These are phyloP conservation scores for Xylaria cubensis DNA, from an alignment of 495 filamentous ascomycete genomes.

Conservation along the genomic window DNA sequence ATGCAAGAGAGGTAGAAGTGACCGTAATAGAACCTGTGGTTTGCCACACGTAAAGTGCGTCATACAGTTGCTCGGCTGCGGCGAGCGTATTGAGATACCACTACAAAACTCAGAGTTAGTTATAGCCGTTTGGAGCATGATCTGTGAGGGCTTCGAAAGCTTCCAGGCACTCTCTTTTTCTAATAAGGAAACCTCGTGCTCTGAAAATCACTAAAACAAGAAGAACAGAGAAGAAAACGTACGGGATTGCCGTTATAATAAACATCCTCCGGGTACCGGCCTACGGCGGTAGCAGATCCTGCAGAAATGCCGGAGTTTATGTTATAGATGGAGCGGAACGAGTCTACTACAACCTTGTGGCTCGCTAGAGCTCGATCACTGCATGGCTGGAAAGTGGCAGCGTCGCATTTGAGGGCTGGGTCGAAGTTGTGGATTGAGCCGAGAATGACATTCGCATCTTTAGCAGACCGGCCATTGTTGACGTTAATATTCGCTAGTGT, in stretches of 20 bases:
- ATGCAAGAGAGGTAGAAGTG: constrained; percentile 59
- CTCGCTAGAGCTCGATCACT: constrained; percentile 67
- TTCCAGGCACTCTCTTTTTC: background rate
- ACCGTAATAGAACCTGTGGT: constrained; percentile 58
- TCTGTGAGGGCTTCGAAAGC: background rate
- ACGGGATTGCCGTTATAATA: constrained; percentile 70
- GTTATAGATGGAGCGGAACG: constrained; percentile 66
- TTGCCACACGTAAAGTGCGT: constrained; percentile 67
- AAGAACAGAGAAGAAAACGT: background rate
- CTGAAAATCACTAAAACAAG: too few species aligned
- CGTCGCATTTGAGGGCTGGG: constrained; percentile 62
- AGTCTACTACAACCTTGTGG: constrained; percentile 68
- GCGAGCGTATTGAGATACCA: constrained; percentile 72
- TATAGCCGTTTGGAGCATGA: background rate
- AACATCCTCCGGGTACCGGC: constrained; percentile 71
- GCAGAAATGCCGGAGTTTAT: constrained; percentile 60
- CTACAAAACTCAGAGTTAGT: background rate
- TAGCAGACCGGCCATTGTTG: constrained; percentile 59
- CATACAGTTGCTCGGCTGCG: constrained; percentile 71
- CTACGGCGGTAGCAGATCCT: constrained; percentile 65
- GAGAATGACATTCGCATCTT: constrained; percentile 69
- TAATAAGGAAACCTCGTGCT: too few species aligned
- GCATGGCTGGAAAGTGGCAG: constrained; percentile 68
- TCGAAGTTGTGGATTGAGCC: constrained; percentile 70
- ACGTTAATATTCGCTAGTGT: constrained; percentile 62